Percentiles rank a stretch among this genome's conserved stretches.
Evolutionary conservation across 108 stramenopile species (phyloP).

Genomic region (Bacterosira constricta): DNA sequence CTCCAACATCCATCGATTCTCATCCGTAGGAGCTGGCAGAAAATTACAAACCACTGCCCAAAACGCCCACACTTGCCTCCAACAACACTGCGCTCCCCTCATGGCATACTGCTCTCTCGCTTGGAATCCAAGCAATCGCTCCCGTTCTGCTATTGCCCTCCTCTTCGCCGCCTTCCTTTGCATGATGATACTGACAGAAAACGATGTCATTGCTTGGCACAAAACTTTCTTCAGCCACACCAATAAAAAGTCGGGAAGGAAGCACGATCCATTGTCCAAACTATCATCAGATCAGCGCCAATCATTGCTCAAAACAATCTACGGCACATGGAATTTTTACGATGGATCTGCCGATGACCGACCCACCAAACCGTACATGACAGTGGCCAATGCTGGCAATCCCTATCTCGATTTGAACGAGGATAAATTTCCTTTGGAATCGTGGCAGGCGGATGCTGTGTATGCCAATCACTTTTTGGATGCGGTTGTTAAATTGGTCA

Average conservation of each 20-base stretch:
- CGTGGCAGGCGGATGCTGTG: slow-evolving; percentile 88
- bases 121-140: slow-evolving; percentile 32
- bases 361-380: slow-evolving; percentile 63
- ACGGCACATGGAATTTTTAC: slow-evolving; percentile 75
- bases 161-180: slow-evolving; percentile 25
- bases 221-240: slow-evolving; percentile 2
- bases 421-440: slow-evolving; percentile 71
- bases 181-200: slow-evolving; percentile 4
- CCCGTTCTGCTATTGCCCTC: slow-evolving; percentile 16
- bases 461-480: slow-evolving; percentile 86
- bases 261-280: slow-evolving; percentile 17
- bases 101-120: slow-evolving; percentile 10
- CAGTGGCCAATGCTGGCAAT: slow-evolving; percentile 29
- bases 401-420: slow-evolving; percentile 69
- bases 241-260: background rate
- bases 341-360: slow-evolving; percentile 79
- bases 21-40: background rate
- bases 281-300: slow-evolving; percentile 28
- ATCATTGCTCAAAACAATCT: slow-evolving; percentile 16
- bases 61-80: background rate
- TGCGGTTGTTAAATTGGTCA: slow-evolving; percentile 67
- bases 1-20: background rate
- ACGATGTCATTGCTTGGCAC: slow-evolving; percentile 20
- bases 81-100: background rate
- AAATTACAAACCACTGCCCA: background rate